A percentile compares a stretch with the other conserved stretches of the same genome.
Conservation (phyloP, 2,329 filamentous ascomycete species). For the Fusarium caatingaense region DNA sequence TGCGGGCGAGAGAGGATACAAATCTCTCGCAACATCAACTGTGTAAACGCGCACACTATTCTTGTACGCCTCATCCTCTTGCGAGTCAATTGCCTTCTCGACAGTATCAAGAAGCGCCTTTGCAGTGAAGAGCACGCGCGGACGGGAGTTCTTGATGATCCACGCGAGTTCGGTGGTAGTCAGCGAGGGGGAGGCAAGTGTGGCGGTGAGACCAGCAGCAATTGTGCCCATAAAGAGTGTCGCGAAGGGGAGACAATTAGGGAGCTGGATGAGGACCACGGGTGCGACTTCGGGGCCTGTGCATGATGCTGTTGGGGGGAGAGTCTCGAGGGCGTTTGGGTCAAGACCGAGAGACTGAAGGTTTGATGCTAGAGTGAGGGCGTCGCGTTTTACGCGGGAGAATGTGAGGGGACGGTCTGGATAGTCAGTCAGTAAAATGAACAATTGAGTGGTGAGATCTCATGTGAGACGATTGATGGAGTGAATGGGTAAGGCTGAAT, state of each 20-base stretch:
- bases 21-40: conserved; percentile 53
- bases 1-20: conserved; percentile 48
- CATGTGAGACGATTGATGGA: not conserved
- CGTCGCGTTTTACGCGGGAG: conserved; percentile 50
- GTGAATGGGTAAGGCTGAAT: not conserved
- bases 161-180: conserved; percentile 55
- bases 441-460: not conserved
- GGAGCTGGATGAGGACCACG: conserved; percentile 56
- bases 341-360: conserved; percentile 53
- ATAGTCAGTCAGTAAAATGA: conserved; percentile 1
- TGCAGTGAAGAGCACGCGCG: conserved; percentile 53
- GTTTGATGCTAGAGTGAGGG: conserved; percentile 52
- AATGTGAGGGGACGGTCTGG: conserved; percentile 53
- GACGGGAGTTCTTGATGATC: conserved; percentile 56
- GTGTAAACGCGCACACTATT: conserved; percentile 69
- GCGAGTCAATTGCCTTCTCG: conserved; percentile 49
- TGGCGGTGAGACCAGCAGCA: conserved; percentile 55
- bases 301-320: conserved; percentile 55
- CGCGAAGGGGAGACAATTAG: conserved; percentile 56
- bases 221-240: conserved; percentile 53
- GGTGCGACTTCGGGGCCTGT: conserved; percentile 54
- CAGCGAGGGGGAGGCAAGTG: conserved; percentile 54
- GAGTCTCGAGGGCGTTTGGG: conserved; percentile 48
- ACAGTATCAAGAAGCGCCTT: conserved; percentile 48
- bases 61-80: conserved; percentile 51